A percentile compares a stretch with the other conserved stretches of the same genome.
Conservation (phyloP, 75 land plant genomes). For the Larix kaempferi region DNA sequence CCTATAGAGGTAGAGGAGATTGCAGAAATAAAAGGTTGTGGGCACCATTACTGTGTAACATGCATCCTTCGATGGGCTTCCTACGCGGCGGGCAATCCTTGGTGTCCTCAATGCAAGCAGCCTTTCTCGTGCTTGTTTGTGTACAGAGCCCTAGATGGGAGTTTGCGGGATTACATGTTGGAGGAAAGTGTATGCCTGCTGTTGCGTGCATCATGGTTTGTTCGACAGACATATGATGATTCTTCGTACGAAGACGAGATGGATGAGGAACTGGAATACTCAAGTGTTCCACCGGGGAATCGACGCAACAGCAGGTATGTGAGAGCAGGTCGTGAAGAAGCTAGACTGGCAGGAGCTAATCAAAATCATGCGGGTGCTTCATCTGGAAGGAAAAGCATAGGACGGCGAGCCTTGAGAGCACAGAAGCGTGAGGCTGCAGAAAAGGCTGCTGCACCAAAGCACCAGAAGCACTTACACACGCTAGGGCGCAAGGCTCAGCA, state of each 20-base stretch:
- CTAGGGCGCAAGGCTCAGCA: no score
- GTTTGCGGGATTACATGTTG: slow-evolving; percentile 80
- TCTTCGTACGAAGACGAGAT: slow-evolving; percentile 47
- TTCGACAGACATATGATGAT: slow-evolving; percentile 32
- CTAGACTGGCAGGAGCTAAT: slow-evolving; percentile 21
- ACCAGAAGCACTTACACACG: no score
- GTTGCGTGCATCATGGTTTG: slow-evolving; percentile 85
- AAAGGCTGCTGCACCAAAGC: slow-evolving; percentile 48
- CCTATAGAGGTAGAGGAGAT: no score
- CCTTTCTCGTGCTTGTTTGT: slow-evolving; percentile 74
- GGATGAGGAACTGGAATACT: slow-evolving; percentile 30
- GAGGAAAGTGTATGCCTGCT: slow-evolving; percentile 96
- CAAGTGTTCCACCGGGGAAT: slow-evolving; percentile 80
- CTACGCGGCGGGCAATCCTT: slow-evolving; percentile 47
- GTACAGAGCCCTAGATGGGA: slow-evolving; percentile 86
- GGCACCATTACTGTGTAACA: slow-evolving; percentile 30
- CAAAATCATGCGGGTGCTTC: slow-evolving; percentile 20
- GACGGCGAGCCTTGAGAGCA: slow-evolving; percentile 66
- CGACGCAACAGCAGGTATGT: no score
- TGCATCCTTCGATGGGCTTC: slow-evolving; percentile 94
- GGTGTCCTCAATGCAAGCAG: slow-evolving; percentile 92
- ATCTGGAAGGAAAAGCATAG: slow-evolving; percentile 16
- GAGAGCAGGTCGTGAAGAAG: no score
- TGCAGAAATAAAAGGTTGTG: no score
- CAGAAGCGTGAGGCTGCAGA: slow-evolving; percentile 70